Conservation (phyloP, 164 flowering plant genomes). For the Vitis labrusca region DNA sequence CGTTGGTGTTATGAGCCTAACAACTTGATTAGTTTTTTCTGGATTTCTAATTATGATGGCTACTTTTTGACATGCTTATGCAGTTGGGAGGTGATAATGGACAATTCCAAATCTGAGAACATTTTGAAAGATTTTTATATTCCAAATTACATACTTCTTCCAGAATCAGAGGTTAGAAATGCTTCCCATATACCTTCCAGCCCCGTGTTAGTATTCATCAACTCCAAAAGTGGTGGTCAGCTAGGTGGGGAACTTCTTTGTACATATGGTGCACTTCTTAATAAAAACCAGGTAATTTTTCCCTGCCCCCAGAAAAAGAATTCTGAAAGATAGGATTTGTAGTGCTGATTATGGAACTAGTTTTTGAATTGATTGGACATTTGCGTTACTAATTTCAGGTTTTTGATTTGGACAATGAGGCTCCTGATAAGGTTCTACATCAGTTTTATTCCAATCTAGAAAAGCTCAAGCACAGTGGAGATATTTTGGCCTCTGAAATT, state of each 20-base stretch:
- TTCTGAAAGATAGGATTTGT: background rate
- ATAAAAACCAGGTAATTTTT: slow-evolving; percentile 55
- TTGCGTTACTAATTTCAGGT: slow-evolving; percentile 48
- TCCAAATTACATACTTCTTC: slow-evolving; percentile 62
- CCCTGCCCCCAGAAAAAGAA: background rate
- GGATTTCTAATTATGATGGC: slow-evolving; percentile 4
- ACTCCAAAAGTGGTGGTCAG: slow-evolving; percentile 86
- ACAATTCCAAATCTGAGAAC: slow-evolving; percentile 19
- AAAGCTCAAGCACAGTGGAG: slow-evolving; percentile 43
- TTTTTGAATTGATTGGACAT: slow-evolving; percentile 5
- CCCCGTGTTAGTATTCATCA: slow-evolving; percentile 82
- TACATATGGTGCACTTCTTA: slow-evolving; percentile 62
- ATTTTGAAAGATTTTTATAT: slow-evolving; percentile 51
- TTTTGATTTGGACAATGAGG: slow-evolving; percentile 63
- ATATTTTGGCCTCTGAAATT: slow-evolving; percentile 45
- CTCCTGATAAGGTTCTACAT: slow-evolving; percentile 70
- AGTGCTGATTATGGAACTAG: background rate
- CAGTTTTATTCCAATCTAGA: slow-evolving; percentile 54
- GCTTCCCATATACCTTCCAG: slow-evolving; percentile 36
- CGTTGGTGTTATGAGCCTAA: too few relatives aligned
- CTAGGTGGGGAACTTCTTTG: slow-evolving; percentile 70
- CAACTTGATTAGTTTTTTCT: background rate
- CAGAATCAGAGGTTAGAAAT: slow-evolving; percentile 23
- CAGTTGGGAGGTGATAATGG: slow-evolving; percentile 37
- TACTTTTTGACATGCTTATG: slow-evolving; percentile 3